Percentiles rank a stretch among this genome's conserved stretches.
phyloP scores from a whole-genome alignment of 352 stramenopile species.

The Phytophthora hibernalis region DNA sequence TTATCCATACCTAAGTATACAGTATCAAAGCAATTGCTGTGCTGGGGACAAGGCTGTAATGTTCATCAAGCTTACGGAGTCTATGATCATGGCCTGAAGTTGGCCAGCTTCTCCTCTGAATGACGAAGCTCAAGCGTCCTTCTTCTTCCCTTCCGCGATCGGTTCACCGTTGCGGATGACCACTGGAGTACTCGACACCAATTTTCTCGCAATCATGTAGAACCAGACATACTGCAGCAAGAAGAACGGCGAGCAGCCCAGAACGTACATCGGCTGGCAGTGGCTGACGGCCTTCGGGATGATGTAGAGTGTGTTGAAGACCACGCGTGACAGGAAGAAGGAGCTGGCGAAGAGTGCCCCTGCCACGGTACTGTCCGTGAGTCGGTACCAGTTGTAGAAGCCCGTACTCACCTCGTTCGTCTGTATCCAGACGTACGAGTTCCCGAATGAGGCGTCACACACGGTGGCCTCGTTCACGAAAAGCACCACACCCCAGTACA shows the following conservation, averaged over 20 bases:
- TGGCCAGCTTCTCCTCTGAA: not conserved
- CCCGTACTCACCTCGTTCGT: conserved; percentile 83
- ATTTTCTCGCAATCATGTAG: conserved; percentile 72
- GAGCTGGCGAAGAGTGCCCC: conserved; percentile 61
- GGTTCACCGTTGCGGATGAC: not conserved
- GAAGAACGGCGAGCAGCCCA: conserved; percentile 71
- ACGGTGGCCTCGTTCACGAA: conserved; percentile 67
- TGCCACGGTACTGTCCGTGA: conserved; percentile 64
- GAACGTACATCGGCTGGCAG: conserved; percentile 65
- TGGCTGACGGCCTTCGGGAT: conserved; percentile 49
- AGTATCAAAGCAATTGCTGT: too few species aligned
- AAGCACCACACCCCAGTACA: conserved; percentile 70
- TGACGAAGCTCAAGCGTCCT: conserved; percentile 14
- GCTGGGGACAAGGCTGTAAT: not conserved
- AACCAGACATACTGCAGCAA: conserved; percentile 81
- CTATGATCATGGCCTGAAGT: not conserved
- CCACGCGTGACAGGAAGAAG: conserved; percentile 77
- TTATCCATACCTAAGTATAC: too few species aligned
- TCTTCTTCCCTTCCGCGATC: conserved; percentile 24
- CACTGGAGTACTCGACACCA: conserved; percentile 28
- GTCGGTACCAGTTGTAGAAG: conserved; percentile 86
- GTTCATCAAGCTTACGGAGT: not conserved
- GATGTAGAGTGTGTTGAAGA: conserved; percentile 75
- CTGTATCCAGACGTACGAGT: conserved; percentile 86
- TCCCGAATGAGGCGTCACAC: conserved; percentile 59